Base-by-base conservation (phyloP, 2,329 filamentous ascomycete genomes). In the Acrocalymma vagum region DNA sequence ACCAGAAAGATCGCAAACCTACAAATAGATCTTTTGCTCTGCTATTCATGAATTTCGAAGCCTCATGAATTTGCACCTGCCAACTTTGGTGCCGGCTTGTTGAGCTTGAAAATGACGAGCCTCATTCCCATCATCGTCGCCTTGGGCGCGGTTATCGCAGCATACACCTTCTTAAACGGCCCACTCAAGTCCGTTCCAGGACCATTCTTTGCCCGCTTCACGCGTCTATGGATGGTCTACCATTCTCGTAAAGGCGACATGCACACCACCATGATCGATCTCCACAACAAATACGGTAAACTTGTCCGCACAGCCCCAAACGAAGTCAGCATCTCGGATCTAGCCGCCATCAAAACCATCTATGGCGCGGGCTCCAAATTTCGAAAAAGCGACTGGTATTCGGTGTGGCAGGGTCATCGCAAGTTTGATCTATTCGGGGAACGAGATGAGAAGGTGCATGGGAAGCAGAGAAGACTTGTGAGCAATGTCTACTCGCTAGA, bases 401-500 rank as follows among this genome's bases (percentile, higher is more conserved):
- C 39, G 6, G 40, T 48, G 8, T 58, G 50, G 47, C 37, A 40
- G 11, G 43, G 31, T 1, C 38, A 40, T 16, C 38, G 37, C 9
- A 31, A n/a, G 13, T 48, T 54, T 9, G 48, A 54, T 29, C 20
- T 54, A 4, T 44, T 54, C 25, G 45, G 35, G 3, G 51, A 51
- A 17, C 35, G 34, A 9, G 35, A 54, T 23, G 48, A 46, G 29
- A 43, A 49, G n/a, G 24, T 47, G 1, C 49, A 54, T 25, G 35
- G 44, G 14, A 36, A 36, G 28, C 51, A 54, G 33, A 31, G 48
- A n/a, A 33, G 32, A 21, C 35, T 59, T 42, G 38, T 71, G 9
- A 70, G 70, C 13, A 37, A 37, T 9, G 11, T 65, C 59, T 23
- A 65, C 63, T 37, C 73, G 69, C 33, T 50, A 53, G 9, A 74